Percentiles rank a stretch among this genome's conserved stretches.
Evolutionary conservation across 306 rosid species (phyloP).

Genomic region (Cucurbita pepo): DNA sequence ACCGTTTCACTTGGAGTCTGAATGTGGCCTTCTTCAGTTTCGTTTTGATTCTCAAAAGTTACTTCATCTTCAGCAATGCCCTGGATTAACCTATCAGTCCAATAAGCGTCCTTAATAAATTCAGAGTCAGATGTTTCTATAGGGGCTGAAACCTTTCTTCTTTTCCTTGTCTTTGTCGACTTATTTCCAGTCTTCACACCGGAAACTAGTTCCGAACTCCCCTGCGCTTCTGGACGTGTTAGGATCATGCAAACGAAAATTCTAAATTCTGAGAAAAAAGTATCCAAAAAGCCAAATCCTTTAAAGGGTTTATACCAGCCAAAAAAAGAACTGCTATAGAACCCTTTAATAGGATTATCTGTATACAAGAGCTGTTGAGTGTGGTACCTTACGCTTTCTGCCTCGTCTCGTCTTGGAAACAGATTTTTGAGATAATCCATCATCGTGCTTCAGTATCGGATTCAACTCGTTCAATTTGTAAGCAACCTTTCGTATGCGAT

Average conservation of each 20-base stretch:
- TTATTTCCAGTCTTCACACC: slow-evolving; percentile 19
- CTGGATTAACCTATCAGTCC: slow-evolving; percentile 51
- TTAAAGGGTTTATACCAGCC: slow-evolving; percentile 29
- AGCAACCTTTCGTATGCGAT: slow-evolving; percentile 31
- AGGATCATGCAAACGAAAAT: slow-evolving; percentile 13
- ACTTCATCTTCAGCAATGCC: slow-evolving; percentile 28
- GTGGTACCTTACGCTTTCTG: slow-evolving; percentile 8
- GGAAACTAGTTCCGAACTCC: slow-evolving; percentile 16
- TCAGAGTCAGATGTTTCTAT: slow-evolving; percentile 16
- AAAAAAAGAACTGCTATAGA: slow-evolving; percentile 23
- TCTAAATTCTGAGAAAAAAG: slow-evolving; percentile 34
- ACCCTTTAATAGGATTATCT: slow-evolving; percentile 21
- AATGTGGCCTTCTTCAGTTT: slow-evolving; percentile 6
- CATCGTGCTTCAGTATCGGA: slow-evolving; percentile 22
- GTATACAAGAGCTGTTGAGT: slow-evolving; percentile 1
- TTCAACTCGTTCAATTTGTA: slow-evolving; percentile 25
- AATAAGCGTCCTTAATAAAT: slow-evolving; percentile 34
- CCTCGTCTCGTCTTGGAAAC: background rate
- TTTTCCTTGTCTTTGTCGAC: slow-evolving; percentile 8
- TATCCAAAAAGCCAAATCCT: slow-evolving; percentile 7
- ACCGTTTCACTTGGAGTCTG: slow-evolving; percentile 9
- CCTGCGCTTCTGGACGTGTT: slow-evolving; percentile 17
- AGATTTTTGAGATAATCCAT: slow-evolving; percentile 8
- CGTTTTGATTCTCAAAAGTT: slow-evolving; percentile 15
- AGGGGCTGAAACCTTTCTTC: slow-evolving; percentile 2